These are phyloP conservation scores for Aristolochia contorta DNA, from an alignment of 164 flowering plant species.

Conservation along the genomic window DNA sequence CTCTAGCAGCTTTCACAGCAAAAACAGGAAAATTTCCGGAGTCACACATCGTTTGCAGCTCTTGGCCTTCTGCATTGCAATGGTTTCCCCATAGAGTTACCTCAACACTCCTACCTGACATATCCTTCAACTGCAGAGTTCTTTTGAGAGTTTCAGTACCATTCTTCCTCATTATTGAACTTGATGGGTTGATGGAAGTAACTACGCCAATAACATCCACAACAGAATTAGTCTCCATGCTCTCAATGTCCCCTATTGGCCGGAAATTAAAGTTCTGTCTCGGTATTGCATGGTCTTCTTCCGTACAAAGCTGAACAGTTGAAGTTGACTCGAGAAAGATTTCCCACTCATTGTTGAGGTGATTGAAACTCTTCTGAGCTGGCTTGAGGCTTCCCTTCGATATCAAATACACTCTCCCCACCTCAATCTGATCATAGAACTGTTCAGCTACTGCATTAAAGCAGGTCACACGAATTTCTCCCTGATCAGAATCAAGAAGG, in stretches of 20 bases:
- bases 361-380: conserved; percentile 75
- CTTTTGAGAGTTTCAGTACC: conserved; percentile 78
- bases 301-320: conserved; percentile 49
- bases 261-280: conserved; percentile 74
- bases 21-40: conserved; percentile 72
- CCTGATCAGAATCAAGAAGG: conserved; percentile 90
- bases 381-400: conserved; percentile 74
- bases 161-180: conserved; percentile 73
- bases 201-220: conserved; percentile 88
- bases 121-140: conserved; percentile 76
- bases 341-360: conserved; percentile 69
- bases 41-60: conserved; percentile 66
- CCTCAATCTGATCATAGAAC: conserved; percentile 68
- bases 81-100: conserved; percentile 87
- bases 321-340: conserved; percentile 59
- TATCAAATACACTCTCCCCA: conserved; percentile 69
- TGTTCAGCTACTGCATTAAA: conserved; percentile 88
- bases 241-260: conserved; percentile 64
- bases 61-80: conserved; percentile 82
- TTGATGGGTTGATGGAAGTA: conserved; percentile 53
- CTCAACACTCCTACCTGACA: conserved; percentile 92
- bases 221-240: conserved; percentile 51
- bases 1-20: conserved; percentile 79
- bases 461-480: conserved; percentile 90
- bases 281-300: conserved; percentile 66